phyloP scores from a whole-genome alignment of 805 yeast genomes.

The Lachancea quebecensis region DNA sequence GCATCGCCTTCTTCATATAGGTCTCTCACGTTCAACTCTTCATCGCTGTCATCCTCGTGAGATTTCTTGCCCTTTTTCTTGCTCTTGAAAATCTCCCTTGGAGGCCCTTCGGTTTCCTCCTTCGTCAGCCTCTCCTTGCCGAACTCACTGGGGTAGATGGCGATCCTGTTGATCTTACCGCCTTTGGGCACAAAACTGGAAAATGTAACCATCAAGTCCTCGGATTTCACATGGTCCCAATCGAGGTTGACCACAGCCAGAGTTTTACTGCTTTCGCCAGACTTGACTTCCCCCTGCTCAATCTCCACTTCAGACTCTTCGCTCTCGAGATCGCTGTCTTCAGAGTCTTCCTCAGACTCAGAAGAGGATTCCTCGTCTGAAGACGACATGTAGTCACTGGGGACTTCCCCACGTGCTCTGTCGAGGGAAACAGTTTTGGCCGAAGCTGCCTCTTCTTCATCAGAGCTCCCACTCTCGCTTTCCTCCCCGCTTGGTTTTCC shows the following conservation, averaged over 20 bases:
- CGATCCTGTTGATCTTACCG: slow-evolving; percentile 61
- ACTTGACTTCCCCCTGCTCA: slow-evolving; percentile 60
- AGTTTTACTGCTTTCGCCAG: slow-evolving; percentile 75
- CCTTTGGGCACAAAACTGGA: slow-evolving; percentile 73
- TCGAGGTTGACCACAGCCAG: slow-evolving; percentile 94
- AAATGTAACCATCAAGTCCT: slow-evolving; percentile 84
- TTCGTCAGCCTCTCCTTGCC: slow-evolving; percentile 88
- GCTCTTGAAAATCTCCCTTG: slow-evolving; percentile 66
- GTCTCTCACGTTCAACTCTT: slow-evolving; percentile 59
- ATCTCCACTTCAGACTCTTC: slow-evolving; percentile 50
- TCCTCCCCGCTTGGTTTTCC: slow-evolving; percentile 12
- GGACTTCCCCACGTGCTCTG: slow-evolving; percentile 66
- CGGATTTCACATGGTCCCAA: slow-evolving; percentile 91
- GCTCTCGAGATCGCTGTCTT: slow-evolving; percentile 38
- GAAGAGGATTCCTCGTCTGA: slow-evolving; percentile 40
- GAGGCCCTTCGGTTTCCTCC: slow-evolving; percentile 91
- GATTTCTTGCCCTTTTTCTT: slow-evolving; percentile 34
- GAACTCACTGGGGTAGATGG: slow-evolving; percentile 80
- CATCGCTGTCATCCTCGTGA: slow-evolving; percentile 40
- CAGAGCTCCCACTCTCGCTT: slow-evolving; percentile 12
- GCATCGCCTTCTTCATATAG: slow-evolving; percentile 77
- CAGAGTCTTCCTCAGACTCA: slow-evolving; percentile 38
- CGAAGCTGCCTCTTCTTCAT: background rate
- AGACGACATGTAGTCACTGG: slow-evolving; percentile 35
- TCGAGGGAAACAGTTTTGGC: slow-evolving; percentile 30